phyloP scores from a whole-genome alignment of 139 green algal species.

The Tetradesmus lagerheimii region DNA sequence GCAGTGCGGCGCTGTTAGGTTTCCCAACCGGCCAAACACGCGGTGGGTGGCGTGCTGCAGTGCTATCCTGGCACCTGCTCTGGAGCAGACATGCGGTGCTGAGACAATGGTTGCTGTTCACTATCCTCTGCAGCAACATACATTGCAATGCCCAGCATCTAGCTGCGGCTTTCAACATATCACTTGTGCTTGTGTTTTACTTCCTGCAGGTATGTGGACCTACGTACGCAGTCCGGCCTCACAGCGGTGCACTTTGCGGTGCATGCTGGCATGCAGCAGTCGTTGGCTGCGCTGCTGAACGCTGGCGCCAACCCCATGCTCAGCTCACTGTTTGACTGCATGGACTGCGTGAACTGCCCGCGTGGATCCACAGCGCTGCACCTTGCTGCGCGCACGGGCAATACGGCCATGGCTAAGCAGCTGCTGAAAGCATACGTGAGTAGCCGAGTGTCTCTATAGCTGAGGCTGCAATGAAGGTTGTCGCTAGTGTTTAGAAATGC shows the following conservation, averaged over 20 bases:
- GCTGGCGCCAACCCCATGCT: constrained; percentile 21
- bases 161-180: not conserved
- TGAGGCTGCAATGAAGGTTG: too few species aligned
- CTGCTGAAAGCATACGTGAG: constrained; percentile 47
- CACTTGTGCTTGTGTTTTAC: not conserved
- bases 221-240: constrained; percentile 39
- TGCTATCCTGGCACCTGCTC: too few species aligned
- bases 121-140: too few species aligned
- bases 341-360: constrained; percentile 46
- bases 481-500: too few species aligned
- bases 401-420: constrained; percentile 30
- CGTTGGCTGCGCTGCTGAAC: constrained; percentile 21
- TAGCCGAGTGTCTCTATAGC: too few species aligned
- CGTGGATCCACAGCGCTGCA: constrained; percentile 55
- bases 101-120: too few species aligned
- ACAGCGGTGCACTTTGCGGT: constrained; percentile 61
- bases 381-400: constrained; percentile 44
- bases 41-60: not conserved
- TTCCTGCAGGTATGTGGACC: constrained; percentile 39
- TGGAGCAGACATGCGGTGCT: too few species aligned
- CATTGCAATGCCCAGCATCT: too few species aligned
- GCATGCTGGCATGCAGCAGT: constrained; percentile 18
- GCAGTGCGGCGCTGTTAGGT: not conserved
- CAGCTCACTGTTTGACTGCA: constrained; percentile 36
- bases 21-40: constrained; percentile 31